Conservation (phyloP, 345 rosid genomes). For the Gossypium raimondii region DNA sequence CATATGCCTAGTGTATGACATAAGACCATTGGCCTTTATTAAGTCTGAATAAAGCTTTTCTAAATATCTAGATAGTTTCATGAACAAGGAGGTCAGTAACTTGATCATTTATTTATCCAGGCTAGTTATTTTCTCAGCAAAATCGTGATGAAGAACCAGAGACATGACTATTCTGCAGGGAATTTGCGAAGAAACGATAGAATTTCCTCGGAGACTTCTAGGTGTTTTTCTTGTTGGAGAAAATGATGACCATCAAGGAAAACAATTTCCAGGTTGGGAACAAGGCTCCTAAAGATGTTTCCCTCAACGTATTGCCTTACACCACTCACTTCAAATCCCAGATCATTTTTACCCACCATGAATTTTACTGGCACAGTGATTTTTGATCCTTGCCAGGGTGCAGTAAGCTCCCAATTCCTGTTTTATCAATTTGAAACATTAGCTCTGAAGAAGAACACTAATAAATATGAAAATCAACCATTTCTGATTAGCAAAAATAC, state of each 20-base stretch:
- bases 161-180: not conserved
- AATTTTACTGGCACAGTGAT: slow-evolving; percentile 50
- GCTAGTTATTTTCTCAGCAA: not conserved
- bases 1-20: not conserved
- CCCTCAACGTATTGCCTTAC: slow-evolving; percentile 41
- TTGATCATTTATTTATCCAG: not conserved
- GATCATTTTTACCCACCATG: slow-evolving; percentile 49
- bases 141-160: not conserved
- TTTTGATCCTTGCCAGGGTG: slow-evolving; percentile 54
- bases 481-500: not conserved
- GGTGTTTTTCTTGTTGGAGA: slow-evolving; percentile 53
- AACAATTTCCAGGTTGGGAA: slow-evolving; percentile 51
- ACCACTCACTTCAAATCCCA: slow-evolving; percentile 33
- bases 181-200: slow-evolving; percentile 43
- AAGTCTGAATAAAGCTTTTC: not conserved
- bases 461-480: not conserved
- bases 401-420: slow-evolving; percentile 67
- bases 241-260: slow-evolving; percentile 65
- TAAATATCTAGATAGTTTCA: not conserved
- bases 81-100: not conserved
- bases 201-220: slow-evolving; percentile 54
- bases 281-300: slow-evolving; percentile 43
- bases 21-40: not conserved
- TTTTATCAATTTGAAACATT: slow-evolving; percentile 14
- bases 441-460: not conserved